phyloP scores from a whole-genome alignment of 345 rosid species.

The Lepidium sativum region DNA sequence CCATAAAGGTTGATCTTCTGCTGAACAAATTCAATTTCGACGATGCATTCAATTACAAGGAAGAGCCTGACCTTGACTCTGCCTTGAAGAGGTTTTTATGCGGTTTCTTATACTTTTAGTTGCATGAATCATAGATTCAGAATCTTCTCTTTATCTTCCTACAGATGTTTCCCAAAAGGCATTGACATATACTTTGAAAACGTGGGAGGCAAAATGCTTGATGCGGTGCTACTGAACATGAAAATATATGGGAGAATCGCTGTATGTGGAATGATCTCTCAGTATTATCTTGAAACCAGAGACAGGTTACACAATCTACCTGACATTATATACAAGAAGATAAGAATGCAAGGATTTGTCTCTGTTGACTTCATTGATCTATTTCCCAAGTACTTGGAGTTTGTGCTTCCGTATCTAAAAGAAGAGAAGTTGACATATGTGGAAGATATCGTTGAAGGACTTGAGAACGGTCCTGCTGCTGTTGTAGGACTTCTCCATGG shows the following conservation, averaged over 20 bases:
- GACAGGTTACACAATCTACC: slow-evolving; percentile 12
- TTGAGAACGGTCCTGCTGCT: slow-evolving; percentile 40
- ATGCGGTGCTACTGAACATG: slow-evolving; percentile 40
- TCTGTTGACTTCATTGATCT: slow-evolving; percentile 15
- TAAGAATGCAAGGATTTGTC: slow-evolving; percentile 33
- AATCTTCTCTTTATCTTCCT: neutral
- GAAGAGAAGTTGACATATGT: slow-evolving; percentile 31
- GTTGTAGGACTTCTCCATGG: slow-evolving; percentile 35
- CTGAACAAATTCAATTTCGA: slow-evolving; percentile 44
- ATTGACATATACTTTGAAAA: slow-evolving; percentile 48
- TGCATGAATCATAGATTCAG: neutral
- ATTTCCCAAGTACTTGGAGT: slow-evolving; percentile 29
- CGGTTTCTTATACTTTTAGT: too few relatives aligned
- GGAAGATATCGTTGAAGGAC: slow-evolving; percentile 44
- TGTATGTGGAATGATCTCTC: slow-evolving; percentile 14
- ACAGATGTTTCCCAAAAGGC: slow-evolving; percentile 39
- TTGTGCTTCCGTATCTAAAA: slow-evolving; percentile 29
- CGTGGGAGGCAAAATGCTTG: slow-evolving; percentile 48
- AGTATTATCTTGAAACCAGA: neutral
- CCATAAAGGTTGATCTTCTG: slow-evolving; percentile 29
- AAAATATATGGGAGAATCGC: slow-evolving; percentile 31
- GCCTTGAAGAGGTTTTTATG: slow-evolving; percentile 32
- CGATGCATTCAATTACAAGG: slow-evolving; percentile 54
- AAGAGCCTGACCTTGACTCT: slow-evolving; percentile 34
- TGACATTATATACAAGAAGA: slow-evolving; percentile 4